Base-by-base conservation (phyloP, 164 flowering plant genomes). In the Brasenia schreberi region DNA sequence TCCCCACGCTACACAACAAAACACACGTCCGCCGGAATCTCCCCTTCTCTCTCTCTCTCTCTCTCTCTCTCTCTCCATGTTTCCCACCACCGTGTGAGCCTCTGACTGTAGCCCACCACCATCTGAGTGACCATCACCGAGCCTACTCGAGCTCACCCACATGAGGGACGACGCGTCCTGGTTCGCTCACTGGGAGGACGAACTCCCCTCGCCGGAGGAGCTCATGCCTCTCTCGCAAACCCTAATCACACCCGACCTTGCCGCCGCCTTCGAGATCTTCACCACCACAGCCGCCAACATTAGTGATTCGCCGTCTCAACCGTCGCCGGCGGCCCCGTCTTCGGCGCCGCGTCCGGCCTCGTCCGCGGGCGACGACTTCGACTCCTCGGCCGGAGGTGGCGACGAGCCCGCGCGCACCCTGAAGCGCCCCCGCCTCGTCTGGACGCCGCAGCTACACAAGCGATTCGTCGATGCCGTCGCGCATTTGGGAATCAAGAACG, bases 401-500 rank as follows among this genome's bases (percentile, higher is more conserved):
- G 65, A 86, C 33, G 97, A 95, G 82, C 96, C 96, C 0, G 97
- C 96, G 0, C 67, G 97, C 64, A 92, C 97, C 53, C 86, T 95
- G 23, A 95, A 92, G 77, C 81, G 97, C 45, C 97, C 97, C 0
- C 78, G 97, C 19, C 87, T 95, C 0, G 99, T 95, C 49, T 95
- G 99, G 99, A 92, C 99, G 4, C 97, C 97, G 1, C 97, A 95
- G 83, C 91, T 95, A 6, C 99, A 92, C 75, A 95, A 95, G 81
- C 76, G 97, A 43, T 95, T 95, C 61, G 97, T 95, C 27, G 99
- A 95, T 63, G 99, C 97, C 7, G 99, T 95, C 43, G 99, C 94
- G 5, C 99, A 95, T 68, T 67, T 95, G 64, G 99, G 97, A 66
- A 95, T 95, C 75, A 95, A 95, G 80, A 92, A 92, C 71, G 99